Conservation (phyloP, 2,329 filamentous ascomycete species). For the Apiospora hydei region DNA sequence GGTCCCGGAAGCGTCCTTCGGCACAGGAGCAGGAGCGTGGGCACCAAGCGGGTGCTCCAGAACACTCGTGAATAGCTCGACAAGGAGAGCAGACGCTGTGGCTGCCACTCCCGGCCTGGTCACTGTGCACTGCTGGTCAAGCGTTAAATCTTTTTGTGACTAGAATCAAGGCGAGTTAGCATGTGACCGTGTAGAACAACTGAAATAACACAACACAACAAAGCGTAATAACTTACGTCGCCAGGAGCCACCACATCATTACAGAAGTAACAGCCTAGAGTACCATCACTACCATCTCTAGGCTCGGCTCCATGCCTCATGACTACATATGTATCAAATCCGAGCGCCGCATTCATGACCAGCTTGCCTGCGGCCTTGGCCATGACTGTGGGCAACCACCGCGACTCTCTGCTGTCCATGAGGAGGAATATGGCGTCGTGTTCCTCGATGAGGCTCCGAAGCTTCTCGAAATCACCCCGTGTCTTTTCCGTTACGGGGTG, state of each 20-base stretch:
- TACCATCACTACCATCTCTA: slow-evolving; percentile 61
- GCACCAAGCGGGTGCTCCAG: slow-evolving; percentile 84
- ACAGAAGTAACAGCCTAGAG: slow-evolving; percentile 96
- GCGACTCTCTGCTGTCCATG: slow-evolving; percentile 93
- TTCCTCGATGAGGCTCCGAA: slow-evolving; percentile 77
- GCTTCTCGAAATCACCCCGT: slow-evolving; percentile 75
- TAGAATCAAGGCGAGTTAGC: slow-evolving; percentile 48
- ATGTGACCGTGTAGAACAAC: slow-evolving; percentile 23
- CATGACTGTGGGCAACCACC: slow-evolving; percentile 97
- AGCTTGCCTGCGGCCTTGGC: slow-evolving; percentile 92
- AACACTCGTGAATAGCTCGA: slow-evolving; percentile 87
- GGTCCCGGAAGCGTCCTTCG: slow-evolving; percentile 45
- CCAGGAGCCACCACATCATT: slow-evolving; percentile 95
- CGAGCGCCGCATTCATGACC: slow-evolving; percentile 94
- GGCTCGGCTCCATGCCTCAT: slow-evolving; percentile 88
- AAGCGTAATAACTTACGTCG: slow-evolving; percentile 71
- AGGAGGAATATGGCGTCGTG: slow-evolving; percentile 96
- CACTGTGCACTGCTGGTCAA: slow-evolving; percentile 98
- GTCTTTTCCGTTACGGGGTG: slow-evolving; percentile 84
- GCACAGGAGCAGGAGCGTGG: slow-evolving; percentile 63
- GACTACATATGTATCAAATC: slow-evolving; percentile 95
- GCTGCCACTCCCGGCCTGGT: slow-evolving; percentile 91
- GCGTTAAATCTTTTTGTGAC: slow-evolving; percentile 92
- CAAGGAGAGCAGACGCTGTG: slow-evolving; percentile 88
- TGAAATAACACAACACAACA: neutral